A percentile compares a stretch with the other conserved stretches of the same genome.
phyloP scores from a whole-genome alignment of 805 yeast genomes.

The Yamadazyma endophytica region DNA sequence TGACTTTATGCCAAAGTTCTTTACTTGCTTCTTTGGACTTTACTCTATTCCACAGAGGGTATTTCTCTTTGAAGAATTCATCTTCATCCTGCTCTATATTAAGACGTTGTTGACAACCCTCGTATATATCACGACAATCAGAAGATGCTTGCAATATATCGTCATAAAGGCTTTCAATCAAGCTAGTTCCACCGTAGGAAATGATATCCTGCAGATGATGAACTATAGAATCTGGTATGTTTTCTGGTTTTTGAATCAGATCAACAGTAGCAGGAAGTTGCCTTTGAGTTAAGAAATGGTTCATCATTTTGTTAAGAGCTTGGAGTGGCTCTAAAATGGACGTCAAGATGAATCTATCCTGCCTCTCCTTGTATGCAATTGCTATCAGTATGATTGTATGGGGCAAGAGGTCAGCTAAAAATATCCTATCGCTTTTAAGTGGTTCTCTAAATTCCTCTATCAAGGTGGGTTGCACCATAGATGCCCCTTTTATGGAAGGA shows the following conservation, averaged over 20 bases:
- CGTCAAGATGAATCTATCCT: slow-evolving; percentile 48
- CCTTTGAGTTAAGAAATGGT: slow-evolving; percentile 41
- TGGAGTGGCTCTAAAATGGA: slow-evolving; percentile 43
- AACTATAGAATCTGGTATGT: slow-evolving; percentile 54
- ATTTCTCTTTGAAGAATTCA: slow-evolving; percentile 37
- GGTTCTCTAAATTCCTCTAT: slow-evolving; percentile 23
- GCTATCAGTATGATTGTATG: slow-evolving; percentile 60
- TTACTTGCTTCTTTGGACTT: slow-evolving; percentile 43
- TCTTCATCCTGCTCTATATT: slow-evolving; percentile 54
- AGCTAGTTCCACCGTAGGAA: slow-evolving; percentile 47
- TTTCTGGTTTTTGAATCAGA: slow-evolving; percentile 51
- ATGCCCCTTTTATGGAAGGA: slow-evolving; percentile 42
- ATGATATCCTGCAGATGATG: slow-evolving; percentile 53
- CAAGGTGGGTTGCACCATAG: slow-evolving; percentile 49
- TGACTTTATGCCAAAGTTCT: slow-evolving; percentile 35
- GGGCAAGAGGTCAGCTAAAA: slow-evolving; percentile 68
- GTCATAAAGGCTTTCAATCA: slow-evolving; percentile 32
- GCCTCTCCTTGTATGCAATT: slow-evolving; percentile 64
- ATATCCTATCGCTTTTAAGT: slow-evolving; percentile 8
- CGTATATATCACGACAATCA: slow-evolving; percentile 39
- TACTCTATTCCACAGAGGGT: slow-evolving; percentile 45
- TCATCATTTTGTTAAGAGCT: slow-evolving; percentile 42
- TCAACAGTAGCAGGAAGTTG: slow-evolving; percentile 64
- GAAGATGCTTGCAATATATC: slow-evolving; percentile 35
- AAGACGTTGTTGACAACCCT: slow-evolving; percentile 44